Evolutionary conservation across 371 early-diverging fungal species (phyloP).

Genomic region (Mucor mucedo): DNA sequence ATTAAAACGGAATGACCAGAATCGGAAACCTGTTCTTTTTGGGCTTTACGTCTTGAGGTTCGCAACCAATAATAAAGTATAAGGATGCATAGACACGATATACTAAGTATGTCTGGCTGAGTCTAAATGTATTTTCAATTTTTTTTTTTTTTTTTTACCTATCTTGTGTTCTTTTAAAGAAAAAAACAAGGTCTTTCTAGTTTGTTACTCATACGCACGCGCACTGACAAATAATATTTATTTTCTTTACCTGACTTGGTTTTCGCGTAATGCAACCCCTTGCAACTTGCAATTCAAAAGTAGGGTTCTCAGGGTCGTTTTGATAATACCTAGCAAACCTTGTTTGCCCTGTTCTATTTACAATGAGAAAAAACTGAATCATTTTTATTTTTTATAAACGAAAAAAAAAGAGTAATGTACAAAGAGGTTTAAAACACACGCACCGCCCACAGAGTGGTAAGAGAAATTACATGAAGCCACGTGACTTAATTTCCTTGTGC

Average conservation of each 20-base stretch:
- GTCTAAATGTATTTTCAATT: background rate
- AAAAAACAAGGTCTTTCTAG: slow-evolving; percentile 27
- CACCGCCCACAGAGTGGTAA: background rate
- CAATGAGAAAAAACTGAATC: slow-evolving; percentile 49
- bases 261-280: slow-evolving; percentile 41
- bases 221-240: background rate
- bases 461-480: background rate
- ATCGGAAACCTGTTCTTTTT: background rate
- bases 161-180: slow-evolving; percentile 23
- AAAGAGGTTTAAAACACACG: background rate
- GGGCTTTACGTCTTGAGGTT: slow-evolving; percentile 29
- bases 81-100: slow-evolving; percentile 50
- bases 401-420: slow-evolving; percentile 1
- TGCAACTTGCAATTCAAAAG: slow-evolving; percentile 42
- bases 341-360: slow-evolving; percentile 51
- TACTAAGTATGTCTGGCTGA: slow-evolving; percentile 16
- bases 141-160: slow-evolving; percentile 24
- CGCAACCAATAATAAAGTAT: slow-evolving; percentile 52
- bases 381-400: slow-evolving; percentile 2
- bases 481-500: background rate
- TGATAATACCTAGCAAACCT: slow-evolving; percentile 51
- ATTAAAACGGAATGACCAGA: background rate
- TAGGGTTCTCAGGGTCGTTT: slow-evolving; percentile 7
- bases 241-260: slow-evolving; percentile 29
- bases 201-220: background rate